Conservation (phyloP, 148 eudicot species). For the Linanthus parryae region DNA sequence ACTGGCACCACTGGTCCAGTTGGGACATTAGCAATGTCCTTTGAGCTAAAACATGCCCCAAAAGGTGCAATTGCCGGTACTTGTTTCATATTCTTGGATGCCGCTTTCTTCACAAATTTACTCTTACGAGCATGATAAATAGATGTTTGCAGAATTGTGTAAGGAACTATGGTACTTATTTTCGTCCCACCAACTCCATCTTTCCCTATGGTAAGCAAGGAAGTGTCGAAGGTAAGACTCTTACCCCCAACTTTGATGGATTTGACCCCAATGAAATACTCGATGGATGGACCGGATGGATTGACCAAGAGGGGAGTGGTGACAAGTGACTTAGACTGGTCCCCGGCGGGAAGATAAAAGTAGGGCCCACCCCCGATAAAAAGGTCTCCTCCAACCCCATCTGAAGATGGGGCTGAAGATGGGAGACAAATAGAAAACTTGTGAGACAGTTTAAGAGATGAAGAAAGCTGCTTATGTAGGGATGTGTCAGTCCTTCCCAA, state of each 20-base stretch:
- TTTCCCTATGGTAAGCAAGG: constrained; percentile 18
- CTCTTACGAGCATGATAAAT: constrained; percentile 33
- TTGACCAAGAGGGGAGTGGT: constrained; percentile 49
- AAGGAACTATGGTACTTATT: constrained; percentile 40
- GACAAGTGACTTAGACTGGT: constrained; percentile 20
- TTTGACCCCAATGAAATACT: constrained; percentile 34
- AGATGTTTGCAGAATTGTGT: constrained; percentile 30
- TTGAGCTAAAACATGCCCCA: constrained; percentile 28
- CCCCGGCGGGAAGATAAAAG: constrained; percentile 13
- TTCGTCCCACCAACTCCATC: constrained; percentile 36
- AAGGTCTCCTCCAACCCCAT: constrained; percentile 16
- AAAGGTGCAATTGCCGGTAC: constrained; percentile 28
- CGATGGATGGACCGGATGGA: constrained; percentile 9
- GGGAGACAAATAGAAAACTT: constrained; percentile 8
- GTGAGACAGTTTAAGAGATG: not conserved
- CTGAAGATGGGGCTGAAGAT: not conserved
- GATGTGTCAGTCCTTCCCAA: constrained; percentile 3
- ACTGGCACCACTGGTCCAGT: constrained; percentile 23
- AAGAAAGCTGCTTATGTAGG: not conserved
- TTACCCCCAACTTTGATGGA: constrained; percentile 23
- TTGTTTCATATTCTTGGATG: too few relatives aligned
- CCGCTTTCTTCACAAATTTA: too few relatives aligned
- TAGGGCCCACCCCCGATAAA: constrained; percentile 51
- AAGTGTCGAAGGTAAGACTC: constrained; percentile 21
- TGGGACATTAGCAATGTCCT: constrained; percentile 12